phyloP scores from a whole-genome alignment of 1,284 basidiomycete genomes.

The Sanghuangporus weigelae region DNA sequence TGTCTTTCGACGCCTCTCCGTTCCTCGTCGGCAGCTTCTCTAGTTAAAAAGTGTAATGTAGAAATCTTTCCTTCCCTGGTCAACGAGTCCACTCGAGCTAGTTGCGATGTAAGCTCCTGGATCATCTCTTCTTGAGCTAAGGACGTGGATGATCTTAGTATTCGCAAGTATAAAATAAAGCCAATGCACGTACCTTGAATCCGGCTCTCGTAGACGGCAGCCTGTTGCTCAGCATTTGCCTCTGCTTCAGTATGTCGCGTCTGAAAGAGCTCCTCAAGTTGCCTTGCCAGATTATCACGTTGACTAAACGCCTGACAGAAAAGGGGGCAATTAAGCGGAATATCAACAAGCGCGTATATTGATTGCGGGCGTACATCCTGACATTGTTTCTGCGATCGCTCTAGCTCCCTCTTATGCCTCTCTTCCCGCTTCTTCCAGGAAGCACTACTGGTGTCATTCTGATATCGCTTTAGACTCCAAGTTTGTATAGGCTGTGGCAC shows the following conservation, averaged over 20 bases:
- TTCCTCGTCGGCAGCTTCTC: conserved; percentile 67
- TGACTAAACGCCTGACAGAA: conserved; percentile 29
- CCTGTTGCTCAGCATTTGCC: conserved; percentile 40
- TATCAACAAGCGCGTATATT: conserved; percentile 7
- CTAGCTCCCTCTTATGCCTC: conserved; percentile 10
- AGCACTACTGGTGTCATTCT: background rate
- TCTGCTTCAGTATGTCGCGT: conserved; percentile 62
- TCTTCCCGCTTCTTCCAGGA: conserved; percentile 11
- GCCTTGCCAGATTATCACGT: conserved; percentile 42
- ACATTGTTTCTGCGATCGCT: conserved; percentile 16
- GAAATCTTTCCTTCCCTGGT: conserved; percentile 43
- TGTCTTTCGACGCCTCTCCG: conserved; percentile 48
- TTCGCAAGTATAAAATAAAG: conserved; percentile 1
- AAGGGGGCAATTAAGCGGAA: background rate
- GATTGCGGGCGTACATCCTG: conserved; percentile 14
- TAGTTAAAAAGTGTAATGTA: conserved; percentile 60
- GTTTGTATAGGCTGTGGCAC: background rate
- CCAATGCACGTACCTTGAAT: conserved; percentile 39
- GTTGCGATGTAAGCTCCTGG: conserved; percentile 48
- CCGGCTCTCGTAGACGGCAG: conserved; percentile 43
- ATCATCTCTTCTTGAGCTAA: conserved; percentile 55
- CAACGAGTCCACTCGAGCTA: conserved; percentile 49
- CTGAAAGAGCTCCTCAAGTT: conserved; percentile 52
- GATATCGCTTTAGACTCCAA: background rate
- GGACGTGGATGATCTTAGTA: conserved; percentile 1